Conservation (phyloP, 2,329 filamentous ascomycete genomes). For the Scedosporium dehoogii region DNA sequence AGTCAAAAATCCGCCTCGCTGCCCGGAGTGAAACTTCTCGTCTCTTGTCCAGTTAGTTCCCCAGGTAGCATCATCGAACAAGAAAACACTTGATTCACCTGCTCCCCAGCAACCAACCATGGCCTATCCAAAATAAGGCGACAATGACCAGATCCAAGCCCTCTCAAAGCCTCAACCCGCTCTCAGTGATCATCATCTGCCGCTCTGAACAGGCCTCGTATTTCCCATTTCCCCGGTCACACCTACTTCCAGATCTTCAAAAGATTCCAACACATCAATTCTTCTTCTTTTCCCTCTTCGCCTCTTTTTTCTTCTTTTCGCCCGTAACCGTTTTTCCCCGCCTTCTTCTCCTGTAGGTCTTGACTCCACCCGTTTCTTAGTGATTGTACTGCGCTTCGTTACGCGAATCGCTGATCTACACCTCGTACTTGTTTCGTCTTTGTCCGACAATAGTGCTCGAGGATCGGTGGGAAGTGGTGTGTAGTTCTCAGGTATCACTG, state of each 20-base stretch:
- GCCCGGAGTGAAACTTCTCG: not conserved
- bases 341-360: not conserved
- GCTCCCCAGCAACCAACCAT: not conserved
- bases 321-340: not conserved
- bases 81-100: not conserved
- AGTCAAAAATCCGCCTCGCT: not conserved
- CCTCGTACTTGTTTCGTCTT: not conserved
- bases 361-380: not conserved
- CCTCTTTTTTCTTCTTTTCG: not conserved
- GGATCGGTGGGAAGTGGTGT: not conserved
- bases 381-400: not conserved
- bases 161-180: not conserved
- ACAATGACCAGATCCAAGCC: not conserved
- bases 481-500: not conserved
- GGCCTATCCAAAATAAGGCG: not conserved
- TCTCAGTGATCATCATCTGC: not conserved
- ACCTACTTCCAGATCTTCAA: not conserved
- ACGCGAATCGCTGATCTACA: not conserved
- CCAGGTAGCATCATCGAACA: too few relatives aligned
- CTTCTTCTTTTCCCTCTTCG: not conserved
- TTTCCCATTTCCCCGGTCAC: not conserved
- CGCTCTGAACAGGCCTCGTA: not conserved
- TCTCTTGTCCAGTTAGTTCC: too few relatives aligned
- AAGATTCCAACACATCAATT: not conserved
- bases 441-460: not conserved